phyloP scores from a whole-genome alignment of 306 rosid genomes.

The Fragaria iinumae region DNA sequence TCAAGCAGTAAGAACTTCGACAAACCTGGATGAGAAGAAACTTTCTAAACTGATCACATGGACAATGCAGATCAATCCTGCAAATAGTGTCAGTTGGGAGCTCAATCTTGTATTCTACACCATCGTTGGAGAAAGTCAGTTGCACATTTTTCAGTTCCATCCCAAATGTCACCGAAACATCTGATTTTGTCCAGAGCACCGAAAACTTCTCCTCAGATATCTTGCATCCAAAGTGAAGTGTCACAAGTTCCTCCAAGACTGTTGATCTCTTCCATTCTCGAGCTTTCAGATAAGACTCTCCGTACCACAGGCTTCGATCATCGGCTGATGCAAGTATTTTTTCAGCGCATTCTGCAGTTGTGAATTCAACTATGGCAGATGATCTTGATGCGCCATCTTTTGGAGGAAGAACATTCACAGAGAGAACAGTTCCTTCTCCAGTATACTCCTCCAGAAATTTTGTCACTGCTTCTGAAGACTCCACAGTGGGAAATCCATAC shows the following conservation, averaged over 20 bases:
- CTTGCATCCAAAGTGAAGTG: conserved; percentile 49
- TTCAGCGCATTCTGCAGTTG: conserved; percentile 27
- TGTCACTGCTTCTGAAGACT: conserved; percentile 34
- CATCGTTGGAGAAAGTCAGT: conserved; percentile 32
- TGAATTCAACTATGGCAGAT: conserved; percentile 48
- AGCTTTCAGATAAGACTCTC: conserved; percentile 24
- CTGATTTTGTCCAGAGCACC: conserved; percentile 46
- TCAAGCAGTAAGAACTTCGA: background rate
- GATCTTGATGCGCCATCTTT: conserved; percentile 27
- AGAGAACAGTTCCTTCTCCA: conserved; percentile 47
- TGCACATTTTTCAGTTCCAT: conserved; percentile 27
- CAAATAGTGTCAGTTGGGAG: conserved; percentile 43
- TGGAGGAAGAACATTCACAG: conserved; percentile 20
- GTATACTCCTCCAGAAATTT: conserved; percentile 40
- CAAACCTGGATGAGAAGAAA: conserved; percentile 59
- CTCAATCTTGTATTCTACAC: conserved; percentile 41
- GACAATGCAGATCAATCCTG: conserved; percentile 39
- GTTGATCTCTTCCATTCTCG: conserved; percentile 1
- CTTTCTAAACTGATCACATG: conserved; percentile 14
- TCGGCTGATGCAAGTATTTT: conserved; percentile 31
- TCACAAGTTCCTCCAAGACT: conserved; percentile 16
- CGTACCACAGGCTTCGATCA: background rate
- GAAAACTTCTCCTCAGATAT: conserved; percentile 40
- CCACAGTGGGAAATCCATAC: conserved; percentile 36
- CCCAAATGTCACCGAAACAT: conserved; percentile 44